phyloP scores from a whole-genome alignment of 495 filamentous ascomycete species.

The Lichina pygmaea region DNA sequence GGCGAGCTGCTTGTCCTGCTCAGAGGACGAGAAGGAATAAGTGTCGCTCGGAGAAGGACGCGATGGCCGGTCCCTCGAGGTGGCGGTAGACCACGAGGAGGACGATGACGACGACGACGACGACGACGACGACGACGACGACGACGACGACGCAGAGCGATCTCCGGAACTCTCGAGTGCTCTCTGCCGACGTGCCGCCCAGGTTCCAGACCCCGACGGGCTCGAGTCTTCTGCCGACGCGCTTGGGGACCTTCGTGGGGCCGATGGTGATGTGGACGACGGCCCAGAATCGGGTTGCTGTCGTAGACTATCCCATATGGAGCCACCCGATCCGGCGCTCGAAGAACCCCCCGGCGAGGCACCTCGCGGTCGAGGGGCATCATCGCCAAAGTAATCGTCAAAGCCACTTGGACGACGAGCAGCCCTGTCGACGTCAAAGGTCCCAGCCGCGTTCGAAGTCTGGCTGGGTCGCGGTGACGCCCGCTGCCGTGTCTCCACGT shows the following conservation, averaged over 20 bases:
- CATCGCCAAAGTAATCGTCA: no score
- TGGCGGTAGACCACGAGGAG: neutral
- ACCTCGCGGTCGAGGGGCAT: no score
- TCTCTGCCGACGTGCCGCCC: neutral
- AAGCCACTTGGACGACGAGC: no score
- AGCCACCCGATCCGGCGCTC: no score
- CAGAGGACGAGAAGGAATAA: constrained; percentile 9
- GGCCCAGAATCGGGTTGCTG: no score
- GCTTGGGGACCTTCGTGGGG: neutral
- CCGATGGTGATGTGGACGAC: neutral
- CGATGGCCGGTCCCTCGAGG: neutral
- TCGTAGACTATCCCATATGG: no score
- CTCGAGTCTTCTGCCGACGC: neutral
- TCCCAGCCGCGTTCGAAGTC: no score
- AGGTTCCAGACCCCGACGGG: neutral
- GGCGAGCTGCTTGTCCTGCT: constrained; percentile 7
- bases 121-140: neutral
- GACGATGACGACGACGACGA: neutral
- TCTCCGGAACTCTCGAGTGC: neutral
- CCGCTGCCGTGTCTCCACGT: no score
- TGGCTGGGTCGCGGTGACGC: no score
- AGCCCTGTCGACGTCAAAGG: no score
- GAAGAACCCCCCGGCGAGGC: no score
- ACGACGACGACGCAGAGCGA: neutral
- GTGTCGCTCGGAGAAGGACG: constrained; percentile 5